Percentiles rank a stretch among this genome's conserved stretches.
phyloP scores from a whole-genome alignment of 805 yeast species.

The Nematodospora valgi region DNA sequence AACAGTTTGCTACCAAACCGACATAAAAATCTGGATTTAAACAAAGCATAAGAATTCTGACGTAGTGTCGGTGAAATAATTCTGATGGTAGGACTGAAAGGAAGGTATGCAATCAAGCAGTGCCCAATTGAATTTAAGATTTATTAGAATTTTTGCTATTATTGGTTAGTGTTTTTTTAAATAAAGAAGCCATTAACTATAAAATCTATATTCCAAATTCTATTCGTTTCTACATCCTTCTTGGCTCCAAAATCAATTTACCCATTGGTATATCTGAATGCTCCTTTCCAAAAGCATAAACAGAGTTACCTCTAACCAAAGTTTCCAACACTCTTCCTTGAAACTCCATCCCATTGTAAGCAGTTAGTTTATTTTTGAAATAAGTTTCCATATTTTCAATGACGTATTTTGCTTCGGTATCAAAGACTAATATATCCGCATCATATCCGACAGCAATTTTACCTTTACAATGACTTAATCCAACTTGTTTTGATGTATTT shows the following conservation, averaged over 20 bases:
- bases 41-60: no score
- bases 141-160: no score
- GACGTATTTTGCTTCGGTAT: constrained; percentile 50
- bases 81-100: no score
- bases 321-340: constrained; percentile 79
- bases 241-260: constrained; percentile 55
- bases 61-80: no score
- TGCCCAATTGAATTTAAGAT: no score
- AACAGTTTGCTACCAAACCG: no score
- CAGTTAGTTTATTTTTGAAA: constrained; percentile 86
- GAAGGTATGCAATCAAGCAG: no score
- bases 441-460: constrained; percentile 69
- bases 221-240: constrained; percentile 23
- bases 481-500: constrained; percentile 85
- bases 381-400: constrained; percentile 54
- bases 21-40: no score
- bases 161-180: no score
- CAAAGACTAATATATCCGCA: constrained; percentile 86
- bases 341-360: constrained; percentile 70
- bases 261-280: constrained; percentile 59
- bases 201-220: no score
- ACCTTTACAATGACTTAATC: constrained; percentile 72
- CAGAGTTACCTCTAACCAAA: constrained; percentile 68
- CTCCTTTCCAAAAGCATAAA: constrained; percentile 57
- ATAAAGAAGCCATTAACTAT: no score